Conservation (phyloP, 495 filamentous ascomycete species). For the Daldinia grandis region DNA sequence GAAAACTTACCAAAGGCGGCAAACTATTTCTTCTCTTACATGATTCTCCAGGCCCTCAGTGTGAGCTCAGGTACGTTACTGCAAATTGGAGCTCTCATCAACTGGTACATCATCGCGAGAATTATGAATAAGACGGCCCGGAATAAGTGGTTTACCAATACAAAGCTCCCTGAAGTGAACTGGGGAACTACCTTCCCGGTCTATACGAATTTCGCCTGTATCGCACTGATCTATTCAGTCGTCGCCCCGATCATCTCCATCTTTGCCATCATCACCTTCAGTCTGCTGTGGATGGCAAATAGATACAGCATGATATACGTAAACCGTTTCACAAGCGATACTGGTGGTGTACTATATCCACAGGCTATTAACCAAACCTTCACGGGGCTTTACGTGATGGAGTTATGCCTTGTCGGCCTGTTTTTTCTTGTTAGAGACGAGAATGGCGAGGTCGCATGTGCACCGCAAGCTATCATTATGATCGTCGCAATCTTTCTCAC, state of each 20-base stretch:
- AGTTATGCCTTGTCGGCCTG: conserved; percentile 86
- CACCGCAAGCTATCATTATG: conserved; percentile 91
- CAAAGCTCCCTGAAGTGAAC: conserved; percentile 75
- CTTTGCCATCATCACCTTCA: conserved; percentile 94
- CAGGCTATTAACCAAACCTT: conserved; percentile 96
- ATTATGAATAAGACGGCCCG: conserved; percentile 87
- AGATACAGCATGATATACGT: conserved; percentile 98
- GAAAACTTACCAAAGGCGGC: conserved; percentile 84
- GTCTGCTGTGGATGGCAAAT: conserved; percentile 94
- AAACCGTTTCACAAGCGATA: conserved; percentile 88
- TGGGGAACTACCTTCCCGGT: conserved; percentile 97
- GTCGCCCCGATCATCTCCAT: conserved; percentile 90
- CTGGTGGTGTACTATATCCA: conserved; percentile 91
- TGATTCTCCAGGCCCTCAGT: conserved; percentile 92
- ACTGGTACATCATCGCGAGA: conserved; percentile 82
- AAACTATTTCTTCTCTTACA: conserved; percentile 98
- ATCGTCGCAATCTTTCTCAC: conserved; percentile 76
- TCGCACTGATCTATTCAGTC: conserved; percentile 90
- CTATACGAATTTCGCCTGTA: conserved; percentile 94
- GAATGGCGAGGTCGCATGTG: conserved; percentile 66
- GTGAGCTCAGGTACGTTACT: conserved; percentile 89
- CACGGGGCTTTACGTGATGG: conserved; percentile 94
- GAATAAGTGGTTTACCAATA: conserved; percentile 87
- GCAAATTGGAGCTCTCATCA: conserved; percentile 78
- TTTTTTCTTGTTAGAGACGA: conserved; percentile 85